phyloP scores from a whole-genome alignment of 352 stramenopile genomes.

The Saprolegnia diclina region DNA sequence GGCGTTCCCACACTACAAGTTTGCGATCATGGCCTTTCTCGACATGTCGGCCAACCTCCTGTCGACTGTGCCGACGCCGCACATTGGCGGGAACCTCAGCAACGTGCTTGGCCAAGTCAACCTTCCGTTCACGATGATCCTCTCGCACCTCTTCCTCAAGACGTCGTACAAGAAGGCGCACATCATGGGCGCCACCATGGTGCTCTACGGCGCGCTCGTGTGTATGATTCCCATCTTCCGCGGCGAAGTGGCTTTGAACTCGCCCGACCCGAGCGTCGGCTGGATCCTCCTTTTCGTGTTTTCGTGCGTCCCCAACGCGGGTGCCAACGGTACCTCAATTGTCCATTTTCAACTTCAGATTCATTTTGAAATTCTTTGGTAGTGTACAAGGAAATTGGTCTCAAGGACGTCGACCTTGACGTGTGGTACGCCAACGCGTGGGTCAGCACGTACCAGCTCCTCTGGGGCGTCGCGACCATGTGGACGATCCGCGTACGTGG shows the following conservation, averaged over 20 bases:
- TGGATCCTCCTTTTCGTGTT: slow-evolving; percentile 28
- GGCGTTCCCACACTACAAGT: slow-evolving; percentile 29
- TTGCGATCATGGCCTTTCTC: slow-evolving; percentile 29
- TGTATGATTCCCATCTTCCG: slow-evolving; percentile 29
- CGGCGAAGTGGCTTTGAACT: slow-evolving; percentile 21
- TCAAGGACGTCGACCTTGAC: slow-evolving; percentile 31
- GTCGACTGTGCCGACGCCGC: slow-evolving; percentile 24
- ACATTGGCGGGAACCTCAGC: slow-evolving; percentile 29
- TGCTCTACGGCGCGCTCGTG: slow-evolving; percentile 30
- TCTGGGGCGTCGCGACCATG: slow-evolving; percentile 27
- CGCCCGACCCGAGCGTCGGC: slow-evolving; percentile 3
- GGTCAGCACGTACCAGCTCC: slow-evolving; percentile 28
- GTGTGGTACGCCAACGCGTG: slow-evolving; percentile 30
- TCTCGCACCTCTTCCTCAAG: slow-evolving; percentile 25
- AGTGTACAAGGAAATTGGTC: slow-evolving; percentile 33
- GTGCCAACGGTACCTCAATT: slow-evolving; percentile 29
- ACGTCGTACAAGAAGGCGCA: slow-evolving; percentile 27
- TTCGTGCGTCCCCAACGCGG: slow-evolving; percentile 20
- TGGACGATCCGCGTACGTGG: slow-evolving; percentile 23
- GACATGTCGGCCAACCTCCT: slow-evolving; percentile 30
- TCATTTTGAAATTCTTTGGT: not conserved
- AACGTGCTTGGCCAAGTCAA: slow-evolving; percentile 30
- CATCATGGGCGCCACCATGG: slow-evolving; percentile 28
- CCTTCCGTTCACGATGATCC: slow-evolving; percentile 30
- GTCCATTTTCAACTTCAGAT: not conserved